These are phyloP conservation scores for Phtheirospermum japonicum DNA, from an alignment of 257 asterid genomes.

Conservation along the genomic window DNA sequence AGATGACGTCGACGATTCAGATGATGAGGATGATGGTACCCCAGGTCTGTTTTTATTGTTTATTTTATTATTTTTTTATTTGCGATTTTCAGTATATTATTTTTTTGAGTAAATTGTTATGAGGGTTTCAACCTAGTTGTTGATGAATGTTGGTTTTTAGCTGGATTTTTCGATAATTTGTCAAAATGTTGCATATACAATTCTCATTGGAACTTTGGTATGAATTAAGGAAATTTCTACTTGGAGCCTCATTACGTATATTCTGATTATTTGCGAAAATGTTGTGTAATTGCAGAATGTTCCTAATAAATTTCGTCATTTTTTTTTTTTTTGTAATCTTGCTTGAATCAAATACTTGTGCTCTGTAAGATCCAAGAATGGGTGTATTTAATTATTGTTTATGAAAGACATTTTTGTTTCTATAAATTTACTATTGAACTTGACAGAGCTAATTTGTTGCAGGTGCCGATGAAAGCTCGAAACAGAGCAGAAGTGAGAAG, in stretches of 20 bases:
- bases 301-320: background rate
- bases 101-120: background rate
- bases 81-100: background rate
- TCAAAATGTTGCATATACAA: too few relatives aligned
- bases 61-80: background rate
- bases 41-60: conserved; percentile 34
- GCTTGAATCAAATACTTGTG: background rate
- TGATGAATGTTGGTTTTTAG: too few relatives aligned
- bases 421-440: background rate
- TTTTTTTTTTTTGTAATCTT: background rate
- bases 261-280: too few relatives aligned
- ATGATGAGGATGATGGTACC: conserved; percentile 65
- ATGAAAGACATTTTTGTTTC: background rate
- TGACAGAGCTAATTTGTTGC: background rate
- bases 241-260: too few relatives aligned
- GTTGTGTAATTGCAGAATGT: background rate
- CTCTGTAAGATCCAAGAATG: background rate
- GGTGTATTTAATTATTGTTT: background rate
- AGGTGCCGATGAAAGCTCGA: conserved; percentile 60
- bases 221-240: background rate
- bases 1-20: conserved; percentile 61
- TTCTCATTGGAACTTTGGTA: background rate
- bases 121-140: background rate
- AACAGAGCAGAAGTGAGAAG: conserved; percentile 97
- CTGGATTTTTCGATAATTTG: too few relatives aligned